Base-by-base conservation (phyloP, 2,329 filamentous ascomycete genomes). In the Exophiala xenobiotica region DNA sequence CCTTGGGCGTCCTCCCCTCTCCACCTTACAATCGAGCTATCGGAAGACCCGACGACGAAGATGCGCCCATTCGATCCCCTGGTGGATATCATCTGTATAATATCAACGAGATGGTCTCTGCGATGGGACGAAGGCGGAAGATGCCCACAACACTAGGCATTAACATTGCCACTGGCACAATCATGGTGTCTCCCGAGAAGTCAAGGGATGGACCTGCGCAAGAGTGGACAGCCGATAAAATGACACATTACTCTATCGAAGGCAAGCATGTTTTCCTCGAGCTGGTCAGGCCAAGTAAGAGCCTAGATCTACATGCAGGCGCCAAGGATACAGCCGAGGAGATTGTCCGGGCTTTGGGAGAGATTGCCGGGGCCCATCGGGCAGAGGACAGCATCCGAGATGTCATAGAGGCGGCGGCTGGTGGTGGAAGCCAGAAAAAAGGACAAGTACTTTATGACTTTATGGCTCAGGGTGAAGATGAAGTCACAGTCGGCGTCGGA, bases 251-350 rank as follows among this genome's bases (percentile, higher is more conserved):
- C 69, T 96, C 91, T 18, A 90, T 95, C 51, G 93, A 99, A 73
- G 93, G 92, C 27, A 99, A 99, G 67, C 93, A 97, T 70, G 88
- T 99, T 11, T 99, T 99, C 65, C 78, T 99, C 67, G 93, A 99
- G 68, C 77, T 99, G 40, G 86, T 96, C 45, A 79, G 86, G 47
- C 93, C 93, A 5, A 96, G 89, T 71, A 96, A 92, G 74, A 96
- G 90, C 68, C 78, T 96, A 51, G 93, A 99, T 71, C 95, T 99
- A 61, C 93, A 99, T 68, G 95, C 93, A 14, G 93, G 93, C 37
- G 90, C 91, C 39, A 99, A 97, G 71, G 93, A 97, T 69, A 96
- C 92, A 4, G 93, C 93, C 5, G 84, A 91, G 60, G 92, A 97
- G 70, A 97, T 99, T 64, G 88, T 96, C 24, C 79, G 82, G 51